These are phyloP conservation scores for Jamesozyma piceae DNA, from an alignment of 805 yeast species.

Conservation along the genomic window DNA sequence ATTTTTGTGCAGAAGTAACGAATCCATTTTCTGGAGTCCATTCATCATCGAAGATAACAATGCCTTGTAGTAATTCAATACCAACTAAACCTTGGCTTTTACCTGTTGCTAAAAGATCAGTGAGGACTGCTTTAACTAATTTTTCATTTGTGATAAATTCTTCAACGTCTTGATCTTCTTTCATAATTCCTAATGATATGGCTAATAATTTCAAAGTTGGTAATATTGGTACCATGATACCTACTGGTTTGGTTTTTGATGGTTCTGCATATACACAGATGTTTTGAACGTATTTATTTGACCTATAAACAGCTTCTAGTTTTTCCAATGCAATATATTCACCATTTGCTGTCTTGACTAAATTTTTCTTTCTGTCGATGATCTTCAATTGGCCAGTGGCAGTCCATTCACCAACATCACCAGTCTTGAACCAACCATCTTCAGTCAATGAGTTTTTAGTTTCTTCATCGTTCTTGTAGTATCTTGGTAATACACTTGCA, in stretches of 20 bases:
- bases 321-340: slow-evolving; percentile 96
- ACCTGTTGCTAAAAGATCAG: slow-evolving; percentile 64
- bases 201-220: slow-evolving; percentile 52
- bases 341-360: slow-evolving; percentile 92
- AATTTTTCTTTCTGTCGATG: slow-evolving; percentile 90
- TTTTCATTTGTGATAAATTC: slow-evolving; percentile 45
- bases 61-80: slow-evolving; percentile 75
- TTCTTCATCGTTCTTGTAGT: slow-evolving; percentile 76
- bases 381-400: slow-evolving; percentile 67
- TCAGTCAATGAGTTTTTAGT: slow-evolving; percentile 66
- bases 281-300: slow-evolving; percentile 66
- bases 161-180: slow-evolving; percentile 39
- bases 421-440: slow-evolving; percentile 93
- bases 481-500: slow-evolving; percentile 60
- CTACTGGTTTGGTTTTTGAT: slow-evolving; percentile 81
- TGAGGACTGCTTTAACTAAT: slow-evolving; percentile 44
- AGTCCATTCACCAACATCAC: slow-evolving; percentile 94
- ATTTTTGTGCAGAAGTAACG: slow-evolving; percentile 91
- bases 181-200: slow-evolving; percentile 43
- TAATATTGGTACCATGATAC: slow-evolving; percentile 78
- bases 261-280: slow-evolving; percentile 91
- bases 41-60: slow-evolving; percentile 75
- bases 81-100: slow-evolving; percentile 71
- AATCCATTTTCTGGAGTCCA: slow-evolving; percentile 97
- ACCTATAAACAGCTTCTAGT: slow-evolving; percentile 82